Evolutionary conservation across 495 filamentous ascomycete genomes (phyloP).

Genomic region (Aspergillus conjunctus): DNA sequence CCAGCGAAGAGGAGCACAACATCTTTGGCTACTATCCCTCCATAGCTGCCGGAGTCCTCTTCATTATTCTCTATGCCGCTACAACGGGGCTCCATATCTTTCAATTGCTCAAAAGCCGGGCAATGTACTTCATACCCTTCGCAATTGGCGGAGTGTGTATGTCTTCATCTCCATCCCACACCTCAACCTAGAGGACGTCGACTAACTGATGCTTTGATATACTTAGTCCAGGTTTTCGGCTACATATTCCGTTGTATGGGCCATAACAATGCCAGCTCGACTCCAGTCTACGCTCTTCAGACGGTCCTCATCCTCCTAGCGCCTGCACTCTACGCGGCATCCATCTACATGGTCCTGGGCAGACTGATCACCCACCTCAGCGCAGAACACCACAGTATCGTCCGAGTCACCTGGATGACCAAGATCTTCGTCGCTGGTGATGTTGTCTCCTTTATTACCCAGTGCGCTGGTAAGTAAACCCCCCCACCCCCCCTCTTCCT

Average conservation of each 20-base stretch:
- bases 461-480: constrained; percentile 13
- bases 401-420: constrained; percentile 14
- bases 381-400: constrained; percentile 31
- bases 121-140: constrained; percentile 13
- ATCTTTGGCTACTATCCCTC: constrained; percentile 14
- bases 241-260: constrained; percentile 36
- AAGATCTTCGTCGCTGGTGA: constrained; percentile 28
- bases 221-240: constrained; percentile 47
- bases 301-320: constrained; percentile 31
- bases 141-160: constrained; percentile 8
- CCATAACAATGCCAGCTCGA: not conserved
- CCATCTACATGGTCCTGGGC: constrained; percentile 57
- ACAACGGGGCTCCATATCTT: constrained; percentile 4
- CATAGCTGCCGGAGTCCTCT: constrained; percentile 8
- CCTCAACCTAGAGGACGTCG: not conserved
- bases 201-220: not conserved
- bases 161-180: not conserved
- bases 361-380: constrained; percentile 42
- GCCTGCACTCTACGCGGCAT: constrained; percentile 47
- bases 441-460: constrained; percentile 20
- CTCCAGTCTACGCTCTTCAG: constrained; percentile 27
- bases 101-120: not conserved
- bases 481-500: not conserved
- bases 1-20: not conserved
- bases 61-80: constrained; percentile 7